A percentile compares a stretch with the other conserved stretches of the same genome.
Evolutionary conservation across 2,329 filamentous ascomycete species (phyloP).

Genomic region (Arthrobotrys pseudoclavata): DNA sequence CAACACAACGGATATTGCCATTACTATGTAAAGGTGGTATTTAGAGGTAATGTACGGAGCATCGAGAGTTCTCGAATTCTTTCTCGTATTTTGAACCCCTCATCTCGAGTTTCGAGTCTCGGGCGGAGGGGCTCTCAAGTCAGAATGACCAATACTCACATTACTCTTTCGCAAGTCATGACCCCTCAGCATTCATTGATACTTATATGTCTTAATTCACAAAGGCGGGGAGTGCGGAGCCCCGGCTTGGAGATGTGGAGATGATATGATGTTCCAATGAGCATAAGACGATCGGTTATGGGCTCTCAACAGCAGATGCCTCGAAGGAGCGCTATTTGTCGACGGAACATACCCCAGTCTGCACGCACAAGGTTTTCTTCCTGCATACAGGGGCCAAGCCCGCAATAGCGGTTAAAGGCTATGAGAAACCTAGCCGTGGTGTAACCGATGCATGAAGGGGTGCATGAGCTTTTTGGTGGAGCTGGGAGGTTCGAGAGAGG

Average conservation of each 20-base stretch:
- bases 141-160: neutral
- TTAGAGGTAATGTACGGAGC: too few species aligned
- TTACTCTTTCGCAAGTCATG: neutral
- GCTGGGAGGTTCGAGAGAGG: constrained; percentile 15
- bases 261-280: constrained; percentile 31
- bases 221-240: constrained; percentile 49
- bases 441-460: constrained; percentile 43
- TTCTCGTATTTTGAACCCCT: constrained; percentile 18
- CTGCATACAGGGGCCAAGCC: constrained; percentile 59
- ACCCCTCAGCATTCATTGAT: constrained; percentile 13
- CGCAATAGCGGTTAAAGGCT: constrained; percentile 59
- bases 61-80: neutral
- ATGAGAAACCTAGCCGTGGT: constrained; percentile 42
- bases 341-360: constrained; percentile 52
- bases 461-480: constrained; percentile 10
- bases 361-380: constrained; percentile 11
- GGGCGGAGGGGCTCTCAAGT: constrained; percentile 31
- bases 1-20: constrained; percentile 21
- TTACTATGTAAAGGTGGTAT: neutral
- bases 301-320: constrained; percentile 1
- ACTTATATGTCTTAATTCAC: neutral
- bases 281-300: constrained; percentile 45
- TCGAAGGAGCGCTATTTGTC: constrained; percentile 37
- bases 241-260: constrained; percentile 51
- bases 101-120: constrained; percentile 38